Conservation (phyloP, 805 yeast species). For the Candida germanica region DNA sequence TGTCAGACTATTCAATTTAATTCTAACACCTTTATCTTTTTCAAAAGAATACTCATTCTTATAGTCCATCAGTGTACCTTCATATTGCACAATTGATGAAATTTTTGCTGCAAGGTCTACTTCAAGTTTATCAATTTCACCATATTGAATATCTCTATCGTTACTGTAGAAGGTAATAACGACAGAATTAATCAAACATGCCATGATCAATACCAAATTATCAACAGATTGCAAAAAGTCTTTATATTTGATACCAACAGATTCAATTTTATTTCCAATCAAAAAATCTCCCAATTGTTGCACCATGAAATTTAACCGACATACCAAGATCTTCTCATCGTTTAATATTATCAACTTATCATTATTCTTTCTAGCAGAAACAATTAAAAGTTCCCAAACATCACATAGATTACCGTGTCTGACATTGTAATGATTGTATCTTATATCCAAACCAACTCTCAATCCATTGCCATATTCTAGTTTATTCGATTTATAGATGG, state of each 20-base stretch:
- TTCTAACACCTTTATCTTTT: constrained; percentile 38
- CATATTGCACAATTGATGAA: not conserved
- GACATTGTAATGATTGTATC: constrained; percentile 56
- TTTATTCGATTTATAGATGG: constrained; percentile 70
- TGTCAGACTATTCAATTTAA: constrained; percentile 19
- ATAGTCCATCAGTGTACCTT: constrained; percentile 13
- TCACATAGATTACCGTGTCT: constrained; percentile 77
- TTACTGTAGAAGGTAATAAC: constrained; percentile 39
- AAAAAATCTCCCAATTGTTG: constrained; percentile 19
- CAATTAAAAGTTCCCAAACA: constrained; percentile 57
- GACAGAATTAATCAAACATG: constrained; percentile 43
- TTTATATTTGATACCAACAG: constrained; percentile 25
- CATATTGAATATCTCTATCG: constrained; percentile 8
- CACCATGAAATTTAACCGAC: constrained; percentile 27
- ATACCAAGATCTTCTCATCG: constrained; percentile 12
- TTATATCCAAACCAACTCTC: constrained; percentile 64
- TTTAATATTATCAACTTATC: constrained; percentile 6
- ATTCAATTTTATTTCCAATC: constrained; percentile 12
- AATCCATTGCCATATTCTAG: constrained; percentile 71
- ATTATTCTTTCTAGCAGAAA: constrained; percentile 21
- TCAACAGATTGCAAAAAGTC: constrained; percentile 21
- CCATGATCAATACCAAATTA: constrained; percentile 38
- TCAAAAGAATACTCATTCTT: constrained; percentile 28
- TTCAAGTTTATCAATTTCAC: not conserved
- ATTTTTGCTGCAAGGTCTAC: not conserved